Base-by-base conservation (phyloP, 2,329 filamentous ascomycete genomes). In the Alternaria brassicae region DNA sequence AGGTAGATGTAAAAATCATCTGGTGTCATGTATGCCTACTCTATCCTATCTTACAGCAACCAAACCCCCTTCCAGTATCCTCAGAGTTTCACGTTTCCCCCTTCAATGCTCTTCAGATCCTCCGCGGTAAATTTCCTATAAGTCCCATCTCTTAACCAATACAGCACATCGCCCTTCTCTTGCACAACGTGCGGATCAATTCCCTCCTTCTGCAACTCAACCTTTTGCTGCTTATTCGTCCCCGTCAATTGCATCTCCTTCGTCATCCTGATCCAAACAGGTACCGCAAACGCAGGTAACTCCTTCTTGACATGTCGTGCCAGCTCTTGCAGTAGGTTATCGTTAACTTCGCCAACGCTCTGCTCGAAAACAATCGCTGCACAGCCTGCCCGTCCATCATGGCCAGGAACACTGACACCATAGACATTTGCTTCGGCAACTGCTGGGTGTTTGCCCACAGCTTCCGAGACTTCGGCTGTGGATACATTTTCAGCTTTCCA, bases 161-260 rank as follows among this genome's bases (percentile, higher is more conserved):
- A 82, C 54, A 82, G 51, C 49, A 65, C 62, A 58, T 80, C 79
- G 2, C 77, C 79, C 6, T 51, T 47, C 12, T 44, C 62, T 36
- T 78, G 76, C 8, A 81, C 78, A 12, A 65, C 65, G 1, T 71
- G 67, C 0, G 78, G 66, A 47, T 82, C 75, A 44, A 82, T 77
- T 0, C 81, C 81, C 28, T 83, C 78, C 10, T 72, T 65, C 48
- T 78, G 73, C 30, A 82, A 65, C 3, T 69, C 62, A 17, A 75
- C 73, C 58, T 83, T 83, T 67, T 81, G 80, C 44, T 81, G 68
- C 69, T 83, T 82, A 67, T 81, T 79, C 28, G 80, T 82, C 2
- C 77, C 80, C n/a, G 81, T 82, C 17, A 78, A 79, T 32, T 79
- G 77, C 58, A 82, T 73, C 39, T 73, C 63, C 51, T 60, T 69